Evolutionary conservation across 352 stramenopile species (phyloP).

Genomic region (Phytophthora palmivora): DNA sequence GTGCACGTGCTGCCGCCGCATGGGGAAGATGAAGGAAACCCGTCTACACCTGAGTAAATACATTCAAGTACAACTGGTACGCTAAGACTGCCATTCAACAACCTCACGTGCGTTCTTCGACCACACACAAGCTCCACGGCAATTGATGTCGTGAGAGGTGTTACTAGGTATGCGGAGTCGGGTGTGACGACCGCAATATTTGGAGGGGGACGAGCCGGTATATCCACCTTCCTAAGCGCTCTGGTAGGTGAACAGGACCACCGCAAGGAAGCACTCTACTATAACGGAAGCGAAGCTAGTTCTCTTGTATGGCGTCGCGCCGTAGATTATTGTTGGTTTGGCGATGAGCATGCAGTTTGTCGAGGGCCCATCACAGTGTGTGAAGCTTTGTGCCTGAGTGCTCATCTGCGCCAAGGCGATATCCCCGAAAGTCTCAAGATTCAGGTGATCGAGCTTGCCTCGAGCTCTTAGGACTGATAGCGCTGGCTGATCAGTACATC

Average conservation of each 20-base stretch:
- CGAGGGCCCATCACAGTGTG: conserved; percentile 30
- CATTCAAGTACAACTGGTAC: conserved; percentile 11
- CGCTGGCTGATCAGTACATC: conserved; percentile 24
- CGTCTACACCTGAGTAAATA: conserved; percentile 8
- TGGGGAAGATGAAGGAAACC: conserved; percentile 25
- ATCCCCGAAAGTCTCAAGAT: conserved; percentile 16
- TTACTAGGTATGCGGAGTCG: conserved; percentile 30
- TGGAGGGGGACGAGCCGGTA: conserved; percentile 19
- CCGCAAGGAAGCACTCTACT: conserved; percentile 25
- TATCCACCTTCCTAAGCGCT: conserved; percentile 20
- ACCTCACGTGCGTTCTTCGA: conserved; percentile 20
- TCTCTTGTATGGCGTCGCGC: conserved; percentile 24
- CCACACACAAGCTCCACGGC: background rate
- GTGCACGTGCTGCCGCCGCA: conserved; percentile 18
- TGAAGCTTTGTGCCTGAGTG: conserved; percentile 34
- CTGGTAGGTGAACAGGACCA: conserved; percentile 25
- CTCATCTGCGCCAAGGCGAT: conserved; percentile 21
- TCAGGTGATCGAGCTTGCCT: conserved; percentile 30
- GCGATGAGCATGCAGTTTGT: conserved; percentile 19
- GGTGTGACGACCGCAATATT: conserved; percentile 31
- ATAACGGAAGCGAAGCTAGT: conserved; percentile 28
- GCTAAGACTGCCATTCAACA: conserved; percentile 31
- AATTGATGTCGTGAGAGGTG: conserved; percentile 17
- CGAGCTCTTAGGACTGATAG: conserved; percentile 28
- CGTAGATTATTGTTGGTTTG: conserved; percentile 38